Evolutionary conservation across 2,329 filamentous ascomycete genomes (phyloP).

Genomic region (Penicillium oxalicum): DNA sequence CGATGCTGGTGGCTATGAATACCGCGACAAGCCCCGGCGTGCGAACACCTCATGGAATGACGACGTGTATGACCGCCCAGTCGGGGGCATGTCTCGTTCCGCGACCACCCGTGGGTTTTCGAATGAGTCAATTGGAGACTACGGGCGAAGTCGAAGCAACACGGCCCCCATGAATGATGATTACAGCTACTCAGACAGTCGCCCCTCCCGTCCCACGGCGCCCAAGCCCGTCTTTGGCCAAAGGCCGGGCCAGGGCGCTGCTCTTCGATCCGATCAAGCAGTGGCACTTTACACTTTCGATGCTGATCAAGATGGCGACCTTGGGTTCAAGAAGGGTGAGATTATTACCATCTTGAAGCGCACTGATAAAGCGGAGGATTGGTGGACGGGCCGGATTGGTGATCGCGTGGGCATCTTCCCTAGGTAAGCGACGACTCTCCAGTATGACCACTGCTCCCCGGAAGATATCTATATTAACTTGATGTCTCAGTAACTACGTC

Average conservation of each 20-base stretch:
- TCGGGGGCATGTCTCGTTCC: slow-evolving; percentile 31
- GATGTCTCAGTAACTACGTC: slow-evolving; percentile 31
- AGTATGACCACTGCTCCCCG: neutral
- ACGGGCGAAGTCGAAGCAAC: slow-evolving; percentile 32
- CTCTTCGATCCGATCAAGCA: slow-evolving; percentile 63
- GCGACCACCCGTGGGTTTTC: slow-evolving; percentile 29
- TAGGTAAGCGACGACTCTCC: slow-evolving; percentile 47
- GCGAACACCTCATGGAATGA: slow-evolving; percentile 47
- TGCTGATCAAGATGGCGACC: slow-evolving; percentile 82
- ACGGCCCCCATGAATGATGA: slow-evolving; percentile 40
- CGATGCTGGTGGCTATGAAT: slow-evolving; percentile 47
- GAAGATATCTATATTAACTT: slow-evolving; percentile 7
- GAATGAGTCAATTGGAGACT: slow-evolving; percentile 21
- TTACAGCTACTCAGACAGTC: slow-evolving; percentile 53
- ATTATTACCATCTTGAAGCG: slow-evolving; percentile 91
- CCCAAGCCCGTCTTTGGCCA: slow-evolving; percentile 78
- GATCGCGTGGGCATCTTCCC: slow-evolving; percentile 87
- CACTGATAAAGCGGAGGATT: slow-evolving; percentile 89
- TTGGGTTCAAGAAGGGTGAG: slow-evolving; percentile 96
- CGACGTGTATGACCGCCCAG: slow-evolving; percentile 43
- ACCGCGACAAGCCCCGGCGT: slow-evolving; percentile 47
- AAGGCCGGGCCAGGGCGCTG: slow-evolving; percentile 36
- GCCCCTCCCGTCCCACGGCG: slow-evolving; percentile 72
- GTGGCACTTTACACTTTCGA: slow-evolving; percentile 92
- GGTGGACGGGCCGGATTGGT: slow-evolving; percentile 94